Base-by-base conservation (phyloP, 768 basidiomycete species). In the Tulasnella sp. region DNA sequence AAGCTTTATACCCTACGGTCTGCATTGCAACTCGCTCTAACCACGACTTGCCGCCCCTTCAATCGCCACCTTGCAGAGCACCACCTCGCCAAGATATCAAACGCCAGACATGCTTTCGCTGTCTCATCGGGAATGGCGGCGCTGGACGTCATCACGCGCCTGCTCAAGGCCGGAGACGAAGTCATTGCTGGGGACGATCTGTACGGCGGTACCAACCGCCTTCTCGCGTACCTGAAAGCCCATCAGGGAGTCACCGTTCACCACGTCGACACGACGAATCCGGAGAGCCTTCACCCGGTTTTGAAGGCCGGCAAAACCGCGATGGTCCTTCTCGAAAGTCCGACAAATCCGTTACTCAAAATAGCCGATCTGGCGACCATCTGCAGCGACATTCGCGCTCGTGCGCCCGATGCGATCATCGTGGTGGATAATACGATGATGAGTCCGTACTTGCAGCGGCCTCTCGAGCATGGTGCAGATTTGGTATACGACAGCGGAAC, bases 391-490 rank as follows among this genome's bases (percentile, higher is more conserved):
- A 92, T 96, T 75, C 95, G 95, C 78, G 87, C 90, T 77, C 85
- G 85, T 65, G 90, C 90, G 19, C 89, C 90, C 8, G 86, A 91
- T 77, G 94, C 94, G 1, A 76, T 94, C 76, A 82, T 95, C 69
- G 91, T 95, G 41, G 94, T 94, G 26, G 97, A 98, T 80, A 98
- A 99, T 79, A 98, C 97, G 74, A 98, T 98, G 97, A 98, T 98
- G 96, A 97, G 95, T 78, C 96, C 97, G 17, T 98, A 98, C 81
- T 84, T 98, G 8, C 95, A 96, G 78, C 83, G 95, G 72, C 97
- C 97, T 12, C 86, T 98, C 41, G 94, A 98, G 77, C 90, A 97
- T 67, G 97, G 96, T 17, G 93, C 93, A 64, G 97, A 99, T 79
- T 88, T 99, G 71, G 95, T 98, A 9, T 99, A 99, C 77, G 97